Percentiles rank a stretch among this genome's conserved stretches.
phyloP scores from a whole-genome alignment of 148 eudicot species.

The Rhododendron mucronatum region DNA sequence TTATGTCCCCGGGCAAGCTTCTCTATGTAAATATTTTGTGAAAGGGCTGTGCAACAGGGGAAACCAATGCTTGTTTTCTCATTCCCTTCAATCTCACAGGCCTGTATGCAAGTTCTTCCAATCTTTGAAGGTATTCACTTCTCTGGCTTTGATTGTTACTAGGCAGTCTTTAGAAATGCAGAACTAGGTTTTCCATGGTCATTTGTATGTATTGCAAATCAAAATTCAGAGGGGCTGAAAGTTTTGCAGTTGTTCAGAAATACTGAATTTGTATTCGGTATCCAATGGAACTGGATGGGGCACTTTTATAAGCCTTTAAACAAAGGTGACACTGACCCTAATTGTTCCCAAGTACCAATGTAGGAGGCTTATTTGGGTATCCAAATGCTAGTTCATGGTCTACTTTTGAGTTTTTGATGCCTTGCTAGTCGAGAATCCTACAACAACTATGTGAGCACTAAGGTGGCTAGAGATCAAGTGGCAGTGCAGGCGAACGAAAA shows the following conservation, averaged over 20 bases:
- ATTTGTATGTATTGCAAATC: background rate
- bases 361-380: background rate
- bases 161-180: background rate
- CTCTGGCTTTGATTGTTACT: constrained; percentile 3
- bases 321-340: background rate
- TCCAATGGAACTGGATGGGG: background rate
- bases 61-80: constrained; percentile 58
- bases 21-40: constrained; percentile 62
- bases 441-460: background rate
- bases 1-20: constrained; percentile 29
- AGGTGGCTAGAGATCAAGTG: background rate
- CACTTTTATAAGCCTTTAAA: background rate
- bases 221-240: background rate
- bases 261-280: background rate
- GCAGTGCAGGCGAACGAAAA: background rate
- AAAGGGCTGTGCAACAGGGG: constrained; percentile 80
- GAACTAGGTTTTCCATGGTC: background rate
- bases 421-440: background rate
- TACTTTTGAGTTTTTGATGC: background rate
- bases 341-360: background rate
- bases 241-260: background rate
- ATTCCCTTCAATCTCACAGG: constrained; percentile 57
- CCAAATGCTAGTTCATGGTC: background rate
- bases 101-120: constrained; percentile 73
- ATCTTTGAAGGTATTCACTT: constrained; percentile 60